Evolutionary conservation across 208 protist species (phyloP), one percentile per base, ranked within the genome.

Genomic region (Acanthamoeba lenticulata): DNA sequence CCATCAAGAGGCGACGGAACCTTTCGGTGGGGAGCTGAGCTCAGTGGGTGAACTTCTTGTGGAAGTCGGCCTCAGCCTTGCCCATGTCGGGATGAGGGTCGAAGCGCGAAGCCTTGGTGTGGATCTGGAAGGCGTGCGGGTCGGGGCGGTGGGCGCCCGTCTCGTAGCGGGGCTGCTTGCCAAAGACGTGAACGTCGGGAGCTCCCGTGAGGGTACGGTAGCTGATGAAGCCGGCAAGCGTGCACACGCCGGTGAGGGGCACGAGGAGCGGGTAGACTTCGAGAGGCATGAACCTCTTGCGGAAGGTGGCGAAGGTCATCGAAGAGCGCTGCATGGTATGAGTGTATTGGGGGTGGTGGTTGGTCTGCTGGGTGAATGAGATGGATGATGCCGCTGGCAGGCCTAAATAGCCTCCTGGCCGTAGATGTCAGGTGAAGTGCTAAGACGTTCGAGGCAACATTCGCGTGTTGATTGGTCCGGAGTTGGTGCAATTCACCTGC

Each of bases 191-290:
- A 11, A 90, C 49, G 32, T 90, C 83, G 32, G 83, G 83, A 11
- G 83, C 83, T 29, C 83, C 55, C 7, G 42, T 17, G 52, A 90
- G 40, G 21, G 83, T 90, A 36, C 83, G 83, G 38, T 47, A 57
- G 40, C 47, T 2, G 34, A 90, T 90, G 49, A 17, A 57, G 36
- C 27, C 32, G 52, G 4, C 83, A 57, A 90, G 38, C 32, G 27
- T 47, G 40, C 83, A 90, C 32, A 36, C 83, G 32, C 29, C 21
- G 2, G 11, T 45, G 1, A 90, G 1, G 36, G 83, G 83, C 2
- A 90, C 83, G 47, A 90, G 19, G 32, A 90, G 83, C 5, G 83
- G 83, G 34, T 69, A 60, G 47, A 90, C 83, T 11, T 90, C 83
- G 2, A 9, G 11, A 0, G 83, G 83, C 40, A 90, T 6, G 83